A percentile compares a stretch with the other conserved stretches of the same genome.
Evolutionary conservation across 768 basidiomycete genomes (phyloP).

Genomic region (Russula brevipes): DNA sequence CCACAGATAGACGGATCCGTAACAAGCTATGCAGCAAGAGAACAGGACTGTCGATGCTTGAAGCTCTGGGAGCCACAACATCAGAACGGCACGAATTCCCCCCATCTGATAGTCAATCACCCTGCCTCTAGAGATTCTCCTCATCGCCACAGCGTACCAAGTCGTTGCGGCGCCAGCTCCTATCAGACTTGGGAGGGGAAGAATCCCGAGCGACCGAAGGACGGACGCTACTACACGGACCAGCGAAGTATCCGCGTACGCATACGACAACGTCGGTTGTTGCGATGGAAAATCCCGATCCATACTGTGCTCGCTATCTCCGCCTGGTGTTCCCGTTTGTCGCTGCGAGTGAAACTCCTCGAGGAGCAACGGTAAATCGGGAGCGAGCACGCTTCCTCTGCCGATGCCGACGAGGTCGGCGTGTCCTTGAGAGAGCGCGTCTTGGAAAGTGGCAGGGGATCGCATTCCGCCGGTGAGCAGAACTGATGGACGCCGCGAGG

Average conservation of each 20-base stretch:
- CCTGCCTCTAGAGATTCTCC: constrained; percentile 39
- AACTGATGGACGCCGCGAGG: constrained; percentile 48
- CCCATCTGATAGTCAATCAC: constrained; percentile 26
- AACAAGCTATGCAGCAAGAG: constrained; percentile 6
- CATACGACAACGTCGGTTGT: constrained; percentile 11
- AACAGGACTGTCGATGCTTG: not conserved
- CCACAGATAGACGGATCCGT: not conserved
- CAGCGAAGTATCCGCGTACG: constrained; percentile 2
- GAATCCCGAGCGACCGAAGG: constrained; percentile 17
- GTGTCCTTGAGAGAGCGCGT: constrained; percentile 49
- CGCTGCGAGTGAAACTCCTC: not conserved
- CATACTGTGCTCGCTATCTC: constrained; percentile 18
- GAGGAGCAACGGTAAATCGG: constrained; percentile 49
- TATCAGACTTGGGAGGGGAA: constrained; percentile 46
- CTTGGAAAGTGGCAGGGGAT: constrained; percentile 49
- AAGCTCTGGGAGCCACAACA: constrained; percentile 26
- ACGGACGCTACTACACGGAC: constrained; percentile 20
- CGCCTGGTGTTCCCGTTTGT: not conserved
- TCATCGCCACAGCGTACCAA: constrained; percentile 64
- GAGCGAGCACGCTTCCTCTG: constrained; percentile 56
- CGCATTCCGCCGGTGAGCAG: constrained; percentile 79
- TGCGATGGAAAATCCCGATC: constrained; percentile 7
- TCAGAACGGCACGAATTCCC: constrained; percentile 26
- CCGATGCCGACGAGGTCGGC: constrained; percentile 77
- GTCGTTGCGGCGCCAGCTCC: constrained; percentile 60